phyloP scores from a whole-genome alignment of 2,329 filamentous ascomycete species.

The Penicillium verrucosum region DNA sequence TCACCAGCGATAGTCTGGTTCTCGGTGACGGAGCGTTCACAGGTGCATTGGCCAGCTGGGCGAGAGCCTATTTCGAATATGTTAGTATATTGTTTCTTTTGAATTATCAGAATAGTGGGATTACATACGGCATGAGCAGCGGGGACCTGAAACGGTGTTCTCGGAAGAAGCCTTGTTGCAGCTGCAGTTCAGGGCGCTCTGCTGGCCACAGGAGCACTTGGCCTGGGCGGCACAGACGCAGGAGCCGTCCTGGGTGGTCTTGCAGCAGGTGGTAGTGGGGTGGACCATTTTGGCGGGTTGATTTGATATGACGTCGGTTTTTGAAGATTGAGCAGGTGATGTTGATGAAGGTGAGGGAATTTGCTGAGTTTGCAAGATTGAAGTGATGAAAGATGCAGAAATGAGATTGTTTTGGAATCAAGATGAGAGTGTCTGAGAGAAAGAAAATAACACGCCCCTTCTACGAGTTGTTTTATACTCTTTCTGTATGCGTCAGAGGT shows the following conservation, averaged over 20 bases:
- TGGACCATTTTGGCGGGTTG: slow-evolving; percentile 42
- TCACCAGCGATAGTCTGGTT: slow-evolving; percentile 60
- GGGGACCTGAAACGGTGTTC: slow-evolving; percentile 68
- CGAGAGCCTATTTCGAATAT: slow-evolving; percentile 54
- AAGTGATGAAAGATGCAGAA: background rate
- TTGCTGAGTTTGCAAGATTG: background rate
- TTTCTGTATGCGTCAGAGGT: slow-evolving; percentile 17
- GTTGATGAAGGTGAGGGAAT: background rate
- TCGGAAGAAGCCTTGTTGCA: slow-evolving; percentile 74
- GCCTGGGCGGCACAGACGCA: slow-evolving; percentile 60
- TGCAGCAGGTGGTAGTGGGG: slow-evolving; percentile 57
- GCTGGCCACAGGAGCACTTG: slow-evolving; percentile 84
- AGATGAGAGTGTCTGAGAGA: background rate
- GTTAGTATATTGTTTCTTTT: background rate
- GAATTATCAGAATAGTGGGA: background rate
- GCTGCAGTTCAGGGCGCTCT: slow-evolving; percentile 79
- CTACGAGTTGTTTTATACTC: slow-evolving; percentile 14
- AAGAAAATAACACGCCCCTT: background rate
- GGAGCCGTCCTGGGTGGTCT: slow-evolving; percentile 50
- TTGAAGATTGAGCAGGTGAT: background rate
- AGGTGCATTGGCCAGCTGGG: slow-evolving; percentile 76
- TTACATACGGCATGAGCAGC: slow-evolving; percentile 74
- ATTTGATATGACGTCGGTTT: slow-evolving; percentile 1
- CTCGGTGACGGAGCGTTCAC: slow-evolving; percentile 67
- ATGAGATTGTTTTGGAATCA: background rate